A percentile compares a stretch with the other conserved stretches of the same genome.
Evolutionary conservation across 2,329 filamentous ascomycete species (phyloP).

Genomic region (Leptographium flavum): DNA sequence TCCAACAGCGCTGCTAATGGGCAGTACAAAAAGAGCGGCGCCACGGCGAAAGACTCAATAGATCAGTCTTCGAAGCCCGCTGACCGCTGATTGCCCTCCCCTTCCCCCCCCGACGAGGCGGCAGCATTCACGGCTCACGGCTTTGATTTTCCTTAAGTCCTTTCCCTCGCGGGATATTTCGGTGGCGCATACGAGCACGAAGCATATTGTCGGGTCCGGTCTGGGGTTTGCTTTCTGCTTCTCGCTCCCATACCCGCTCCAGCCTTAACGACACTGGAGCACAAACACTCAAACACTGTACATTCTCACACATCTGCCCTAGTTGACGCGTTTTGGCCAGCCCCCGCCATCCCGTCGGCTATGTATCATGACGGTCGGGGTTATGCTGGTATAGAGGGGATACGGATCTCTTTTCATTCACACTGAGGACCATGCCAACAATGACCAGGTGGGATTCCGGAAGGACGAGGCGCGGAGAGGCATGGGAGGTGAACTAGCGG

Average conservation of each 20-base stretch:
- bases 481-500: neutral
- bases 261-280: neutral
- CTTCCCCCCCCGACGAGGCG: too few relatives aligned
- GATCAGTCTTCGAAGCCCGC: conserved; percentile 4
- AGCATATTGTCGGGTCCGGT: conserved; percentile 2
- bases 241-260: neutral
- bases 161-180: neutral
- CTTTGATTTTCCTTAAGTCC: conserved; percentile 1
- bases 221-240: neutral
- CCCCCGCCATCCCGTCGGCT: neutral
- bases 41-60: neutral
- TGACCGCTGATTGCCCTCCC: too few relatives aligned
- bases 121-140: neutral
- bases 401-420: neutral
- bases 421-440: too few relatives aligned
- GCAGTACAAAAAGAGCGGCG: conserved; percentile 6
- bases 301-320: neutral
- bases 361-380: neutral
- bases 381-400: neutral
- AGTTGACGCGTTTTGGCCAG: neutral
- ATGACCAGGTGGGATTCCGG: neutral
- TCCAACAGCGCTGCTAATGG: conserved; percentile 18
- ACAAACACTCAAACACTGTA: neutral
- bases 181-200: conserved; percentile 3
- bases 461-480: neutral